Percentiles rank a stretch among this genome's conserved stretches.
Conservation (phyloP, 176 grass and related monocot genomes). For the Eragrostis nindensis region DNA sequence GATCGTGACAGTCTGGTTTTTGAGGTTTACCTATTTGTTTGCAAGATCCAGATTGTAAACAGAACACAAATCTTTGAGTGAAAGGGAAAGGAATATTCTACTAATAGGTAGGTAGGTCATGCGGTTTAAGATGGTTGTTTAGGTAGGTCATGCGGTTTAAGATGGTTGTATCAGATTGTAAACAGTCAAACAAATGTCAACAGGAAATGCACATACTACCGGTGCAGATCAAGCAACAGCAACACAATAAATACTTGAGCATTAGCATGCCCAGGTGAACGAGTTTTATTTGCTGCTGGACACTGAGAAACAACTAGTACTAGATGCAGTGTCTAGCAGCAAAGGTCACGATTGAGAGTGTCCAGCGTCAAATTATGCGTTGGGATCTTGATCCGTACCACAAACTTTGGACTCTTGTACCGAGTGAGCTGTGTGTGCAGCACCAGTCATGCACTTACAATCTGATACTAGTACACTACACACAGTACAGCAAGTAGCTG, state of each 20-base stretch:
- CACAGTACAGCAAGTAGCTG: slow-evolving; percentile 37
- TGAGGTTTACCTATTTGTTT: too few species aligned
- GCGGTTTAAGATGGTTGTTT: slow-evolving; percentile 37
- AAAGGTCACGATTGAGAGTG: too few species aligned
- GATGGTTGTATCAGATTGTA: slow-evolving; percentile 39
- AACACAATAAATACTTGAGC: slow-evolving; percentile 3
- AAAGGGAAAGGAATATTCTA: not conserved
- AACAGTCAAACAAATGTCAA: not conserved
- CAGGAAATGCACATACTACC: slow-evolving; percentile 8
- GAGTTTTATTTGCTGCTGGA: too few species aligned
- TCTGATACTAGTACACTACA: not conserved
- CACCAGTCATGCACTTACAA: not conserved
- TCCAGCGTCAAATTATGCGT: not conserved
- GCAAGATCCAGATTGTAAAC: too few species aligned
- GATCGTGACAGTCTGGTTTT: too few species aligned
- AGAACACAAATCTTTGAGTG: too few species aligned
- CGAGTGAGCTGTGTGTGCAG: slow-evolving; percentile 26
- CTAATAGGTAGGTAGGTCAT: not conserved
- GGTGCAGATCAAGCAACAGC: slow-evolving; percentile 17
- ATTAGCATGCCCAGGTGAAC: too few species aligned
- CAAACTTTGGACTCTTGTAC: slow-evolving; percentile 25
- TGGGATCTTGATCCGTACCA: slow-evolving; percentile 37
- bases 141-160: slow-evolving; percentile 32
- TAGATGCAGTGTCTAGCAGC: too few species aligned
- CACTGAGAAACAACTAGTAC: too few species aligned